A percentile compares a stretch with the other conserved stretches of the same genome.
Conservation (phyloP, 257 asterid genomes). For the Voacanga thouarsii region DNA sequence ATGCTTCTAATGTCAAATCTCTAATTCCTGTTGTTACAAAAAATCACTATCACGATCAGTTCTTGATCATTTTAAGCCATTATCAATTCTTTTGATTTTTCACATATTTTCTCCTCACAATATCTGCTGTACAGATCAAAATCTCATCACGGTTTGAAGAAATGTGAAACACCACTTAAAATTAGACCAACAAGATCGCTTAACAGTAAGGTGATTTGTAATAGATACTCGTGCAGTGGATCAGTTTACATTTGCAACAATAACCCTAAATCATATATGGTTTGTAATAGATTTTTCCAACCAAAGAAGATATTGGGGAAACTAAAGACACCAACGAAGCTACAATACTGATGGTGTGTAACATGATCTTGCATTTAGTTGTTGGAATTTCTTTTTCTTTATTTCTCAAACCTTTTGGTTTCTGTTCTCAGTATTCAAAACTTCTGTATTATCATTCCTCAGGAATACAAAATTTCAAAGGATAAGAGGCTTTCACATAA, state of each 20-base stretch:
- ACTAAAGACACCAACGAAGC: conserved; percentile 20
- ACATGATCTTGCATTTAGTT: not conserved
- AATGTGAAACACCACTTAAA: conserved; percentile 23
- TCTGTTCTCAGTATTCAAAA: not conserved
- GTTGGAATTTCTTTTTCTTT: not conserved
- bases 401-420: not conserved
- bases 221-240: not conserved
- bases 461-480: conserved; percentile 39
- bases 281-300: conserved; percentile 33
- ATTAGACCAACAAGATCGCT: conserved; percentile 9
- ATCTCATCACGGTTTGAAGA: conserved; percentile 23
- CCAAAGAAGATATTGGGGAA: conserved; percentile 19
- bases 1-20: not conserved
- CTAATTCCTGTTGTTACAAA: not conserved
- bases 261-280: not conserved
- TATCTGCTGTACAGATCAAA: conserved; percentile 30
- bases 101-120: conserved; percentile 4
- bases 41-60: not conserved
- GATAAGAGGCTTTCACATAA: conserved; percentile 27
- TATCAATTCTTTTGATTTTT: not conserved
- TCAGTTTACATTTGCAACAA: not conserved
- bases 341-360: conserved; percentile 14
- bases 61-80: not conserved
- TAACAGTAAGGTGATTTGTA: conserved; percentile 34
- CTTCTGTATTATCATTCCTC: conserved; percentile 14